Evolutionary conservation across 2,329 filamentous ascomycete species (phyloP), one percentile per base, ranked within the genome.

Genomic region (Hymenoscyphus linearis): DNA sequence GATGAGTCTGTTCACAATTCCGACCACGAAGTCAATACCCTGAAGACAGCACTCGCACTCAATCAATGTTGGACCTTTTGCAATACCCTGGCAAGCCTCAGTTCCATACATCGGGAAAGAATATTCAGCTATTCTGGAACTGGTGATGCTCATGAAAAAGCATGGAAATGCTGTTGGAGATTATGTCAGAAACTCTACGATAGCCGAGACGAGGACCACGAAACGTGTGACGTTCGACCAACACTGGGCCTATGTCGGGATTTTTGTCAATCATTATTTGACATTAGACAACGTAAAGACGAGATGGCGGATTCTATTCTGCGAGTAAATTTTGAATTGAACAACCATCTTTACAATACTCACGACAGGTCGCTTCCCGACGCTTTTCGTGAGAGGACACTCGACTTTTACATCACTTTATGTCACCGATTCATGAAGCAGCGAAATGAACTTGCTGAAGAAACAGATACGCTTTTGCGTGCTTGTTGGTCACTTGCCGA

Each of bases 341-440:
- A 96, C 76, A 97, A 96, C 69, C 93, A 98, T 74, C 81, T 98
- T 1, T 97, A 93, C 77, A 96, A 93, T 71, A 93, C 91, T 0
- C 91, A 96, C 70, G 91, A 96, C 72, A 85, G 89, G 35, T 87
- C 84, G 59, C 79, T 97, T 3, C 93, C 93, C 0, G 90, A 96
- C 69, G 85, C 88, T 0, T 97, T 98, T 72, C 85, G 89, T 58
- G 93, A 97, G 74, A 82, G 93, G 62, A 97, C 93, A 0, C 75
- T 98, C 60, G 93, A 97, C 70, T 97, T 97, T 69, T 97, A 97
- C 71, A 89, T 96, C 67, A 96, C 93, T 0, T 75, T 98, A 2
- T 97, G 93, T 71, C 93, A 97, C 74, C 86, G 93, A 44, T 77
- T 97, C n/a, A 97, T 97, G 92, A 97, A 96, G 74, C 91, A 96